Percentiles rank a stretch among this genome's conserved stretches.
These are phyloP conservation scores for Acmispon strigosus DNA, from an alignment of 306 rosid species.

Conservation along the genomic window DNA sequence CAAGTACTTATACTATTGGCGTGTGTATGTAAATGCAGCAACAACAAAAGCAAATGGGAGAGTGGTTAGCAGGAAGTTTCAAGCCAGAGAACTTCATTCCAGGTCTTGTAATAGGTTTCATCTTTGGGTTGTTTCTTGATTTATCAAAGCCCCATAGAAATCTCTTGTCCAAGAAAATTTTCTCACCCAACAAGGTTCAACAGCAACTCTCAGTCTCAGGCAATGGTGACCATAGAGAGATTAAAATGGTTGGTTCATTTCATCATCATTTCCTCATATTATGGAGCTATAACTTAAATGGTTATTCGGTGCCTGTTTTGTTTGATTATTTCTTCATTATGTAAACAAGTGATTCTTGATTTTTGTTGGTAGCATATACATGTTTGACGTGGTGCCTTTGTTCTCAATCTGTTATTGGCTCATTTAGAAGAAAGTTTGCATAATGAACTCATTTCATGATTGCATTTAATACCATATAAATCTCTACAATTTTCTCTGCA, in stretches of 20 bases:
- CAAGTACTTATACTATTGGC: neutral
- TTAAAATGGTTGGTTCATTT: constrained; percentile 60
- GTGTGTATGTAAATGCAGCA: constrained; percentile 27
- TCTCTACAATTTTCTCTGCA: neutral
- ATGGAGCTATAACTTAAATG: neutral
- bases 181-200: constrained; percentile 36
- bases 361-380: neutral
- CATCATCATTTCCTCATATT: constrained; percentile 3
- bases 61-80: constrained; percentile 67
- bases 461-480: neutral
- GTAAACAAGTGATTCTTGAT: neutral
- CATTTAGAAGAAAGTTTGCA: neutral
- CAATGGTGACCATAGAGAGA: constrained; percentile 50
- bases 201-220: constrained; percentile 33
- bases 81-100: constrained; percentile 83
- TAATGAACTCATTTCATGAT: neutral
- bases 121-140: constrained; percentile 65
- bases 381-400: constrained; percentile 1
- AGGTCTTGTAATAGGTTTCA: constrained; percentile 87
- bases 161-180: constrained; percentile 27
- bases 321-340: neutral
- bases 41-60: constrained; percentile 40
- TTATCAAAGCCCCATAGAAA: constrained; percentile 46
- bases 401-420: neutral
- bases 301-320: neutral